These are phyloP conservation scores for Dichotomopilus funicola DNA, from an alignment of 2,329 filamentous ascomycete genomes.

Conservation along the genomic window DNA sequence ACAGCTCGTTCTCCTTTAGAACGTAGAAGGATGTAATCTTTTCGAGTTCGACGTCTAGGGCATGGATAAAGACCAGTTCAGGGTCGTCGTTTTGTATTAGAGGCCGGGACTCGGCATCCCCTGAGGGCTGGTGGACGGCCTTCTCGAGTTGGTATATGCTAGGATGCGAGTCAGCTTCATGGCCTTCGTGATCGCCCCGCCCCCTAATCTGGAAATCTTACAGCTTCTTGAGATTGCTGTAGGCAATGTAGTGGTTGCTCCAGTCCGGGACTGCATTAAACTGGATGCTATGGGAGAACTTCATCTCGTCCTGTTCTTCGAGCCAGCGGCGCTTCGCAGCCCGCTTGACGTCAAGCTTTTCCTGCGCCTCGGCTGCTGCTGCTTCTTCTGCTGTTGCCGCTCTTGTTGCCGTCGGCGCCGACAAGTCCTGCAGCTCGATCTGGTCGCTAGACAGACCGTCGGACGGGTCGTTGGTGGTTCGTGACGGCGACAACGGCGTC, in stretches of 20 bases:
- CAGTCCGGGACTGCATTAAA: constrained; percentile 99
- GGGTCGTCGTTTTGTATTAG: constrained; percentile 69
- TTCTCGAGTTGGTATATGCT: constrained; percentile 97
- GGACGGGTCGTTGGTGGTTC: not conserved
- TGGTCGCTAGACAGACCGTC: constrained; percentile 1
- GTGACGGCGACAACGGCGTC: not conserved
- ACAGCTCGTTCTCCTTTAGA: constrained; percentile 81
- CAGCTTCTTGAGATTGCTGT: constrained; percentile 99
- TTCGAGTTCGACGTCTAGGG: constrained; percentile 82
- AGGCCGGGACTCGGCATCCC: constrained; percentile 78
- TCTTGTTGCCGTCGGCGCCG: not conserved
- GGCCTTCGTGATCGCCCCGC: not conserved
- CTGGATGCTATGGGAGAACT: constrained; percentile 99
- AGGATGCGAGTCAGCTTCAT: not conserved
- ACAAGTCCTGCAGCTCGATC: constrained; percentile 19
- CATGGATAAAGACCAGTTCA: constrained; percentile 72
- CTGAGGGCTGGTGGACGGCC: constrained; percentile 57
- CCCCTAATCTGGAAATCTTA: constrained; percentile 29
- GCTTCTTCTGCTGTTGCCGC: not conserved
- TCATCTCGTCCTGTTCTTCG: constrained; percentile 80
- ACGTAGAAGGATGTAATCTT: constrained; percentile 91
- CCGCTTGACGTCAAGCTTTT: constrained; percentile 35
- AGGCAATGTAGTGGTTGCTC: constrained; percentile 96
- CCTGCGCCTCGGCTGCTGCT: constrained; percentile 11
- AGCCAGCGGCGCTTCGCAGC: constrained; percentile 63